Conservation (phyloP, 2,329 filamentous ascomycete species). For the Lecanosticta acicola region DNA sequence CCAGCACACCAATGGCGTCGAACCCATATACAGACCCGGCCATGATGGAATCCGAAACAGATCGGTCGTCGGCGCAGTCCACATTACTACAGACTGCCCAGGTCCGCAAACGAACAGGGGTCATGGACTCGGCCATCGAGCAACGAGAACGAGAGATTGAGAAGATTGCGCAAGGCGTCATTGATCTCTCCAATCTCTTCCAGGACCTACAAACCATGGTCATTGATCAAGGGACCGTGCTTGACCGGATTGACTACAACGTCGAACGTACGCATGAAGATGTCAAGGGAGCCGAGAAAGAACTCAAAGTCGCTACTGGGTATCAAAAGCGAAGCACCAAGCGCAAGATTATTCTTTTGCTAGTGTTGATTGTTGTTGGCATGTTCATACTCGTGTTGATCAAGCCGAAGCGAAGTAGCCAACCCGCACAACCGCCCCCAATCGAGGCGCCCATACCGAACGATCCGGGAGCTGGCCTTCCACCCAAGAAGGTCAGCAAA, state of each 20-base stretch:
- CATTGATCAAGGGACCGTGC: slow-evolving; percentile 49
- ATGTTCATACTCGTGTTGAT: slow-evolving; percentile 78
- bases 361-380: slow-evolving; percentile 76
- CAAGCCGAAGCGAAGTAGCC: slow-evolving; percentile 58
- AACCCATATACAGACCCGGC: slow-evolving; percentile 78
- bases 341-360: slow-evolving; percentile 84
- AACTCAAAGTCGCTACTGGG: slow-evolving; percentile 77
- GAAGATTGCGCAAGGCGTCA: slow-evolving; percentile 96
- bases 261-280: slow-evolving; percentile 92
- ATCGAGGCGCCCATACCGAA: slow-evolving; percentile 13
- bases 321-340: slow-evolving; percentile 88
- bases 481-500: slow-evolving; percentile 8
- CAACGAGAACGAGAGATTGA: slow-evolving; percentile 96
- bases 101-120: slow-evolving; percentile 54
- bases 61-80: slow-evolving; percentile 84
- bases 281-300: slow-evolving; percentile 87
- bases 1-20: slow-evolving; percentile 43
- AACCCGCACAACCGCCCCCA: slow-evolving; percentile 7
- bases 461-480: slow-evolving; percentile 14
- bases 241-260: slow-evolving; percentile 66
- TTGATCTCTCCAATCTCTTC: slow-evolving; percentile 93
- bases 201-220: slow-evolving; percentile 92
- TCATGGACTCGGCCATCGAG: slow-evolving; percentile 76
- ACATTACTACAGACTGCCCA: slow-evolving; percentile 69
- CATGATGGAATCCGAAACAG: slow-evolving; percentile 85